A percentile compares a stretch with the other conserved stretches of the same genome.
These are phyloP conservation scores for Xylaria sp. DNA, from an alignment of 2,329 filamentous ascomycete genomes.

Conservation along the genomic window DNA sequence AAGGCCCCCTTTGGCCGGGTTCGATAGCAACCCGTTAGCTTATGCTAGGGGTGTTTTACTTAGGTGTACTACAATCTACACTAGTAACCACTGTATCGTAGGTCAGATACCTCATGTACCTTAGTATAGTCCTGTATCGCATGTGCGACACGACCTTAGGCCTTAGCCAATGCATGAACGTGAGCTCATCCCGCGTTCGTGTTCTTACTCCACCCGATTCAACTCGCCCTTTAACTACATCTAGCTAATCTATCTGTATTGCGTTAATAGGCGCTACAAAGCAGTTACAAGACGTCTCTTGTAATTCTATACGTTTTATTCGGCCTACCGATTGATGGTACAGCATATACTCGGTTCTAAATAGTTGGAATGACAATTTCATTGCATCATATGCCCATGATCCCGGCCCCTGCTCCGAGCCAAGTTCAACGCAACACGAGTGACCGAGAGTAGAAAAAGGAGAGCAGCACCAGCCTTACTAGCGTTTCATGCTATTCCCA, in stretches of 20 bases:
- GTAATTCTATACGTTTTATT: not conserved
- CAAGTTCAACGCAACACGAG: slow-evolving; percentile 5
- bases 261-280: slow-evolving; percentile 5
- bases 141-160: slow-evolving; percentile 29
- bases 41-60: not conserved
- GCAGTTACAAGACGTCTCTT: slow-evolving; percentile 8
- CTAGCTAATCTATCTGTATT: not conserved
- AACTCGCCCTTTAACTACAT: not conserved
- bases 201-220: slow-evolving; percentile 17
- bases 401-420: slow-evolving; percentile 23
- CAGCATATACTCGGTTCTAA: not conserved
- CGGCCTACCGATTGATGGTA: not conserved
- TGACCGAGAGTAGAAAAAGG: slow-evolving; percentile 26
- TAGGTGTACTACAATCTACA: not conserved
- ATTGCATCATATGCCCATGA: slow-evolving; percentile 21
- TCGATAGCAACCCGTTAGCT: slow-evolving; percentile 9
- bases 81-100: not conserved
- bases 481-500: slow-evolving; percentile 10
- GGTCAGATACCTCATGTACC: not conserved
- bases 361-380: slow-evolving; percentile 11
- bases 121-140: slow-evolving; percentile 7
- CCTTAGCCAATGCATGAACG: slow-evolving; percentile 24
- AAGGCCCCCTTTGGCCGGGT: not conserved
- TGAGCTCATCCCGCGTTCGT: slow-evolving; percentile 30
- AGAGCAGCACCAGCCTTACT: not conserved